Base-by-base conservation (phyloP, 495 filamentous ascomycete species). In the Trichoderma gamsii region DNA sequence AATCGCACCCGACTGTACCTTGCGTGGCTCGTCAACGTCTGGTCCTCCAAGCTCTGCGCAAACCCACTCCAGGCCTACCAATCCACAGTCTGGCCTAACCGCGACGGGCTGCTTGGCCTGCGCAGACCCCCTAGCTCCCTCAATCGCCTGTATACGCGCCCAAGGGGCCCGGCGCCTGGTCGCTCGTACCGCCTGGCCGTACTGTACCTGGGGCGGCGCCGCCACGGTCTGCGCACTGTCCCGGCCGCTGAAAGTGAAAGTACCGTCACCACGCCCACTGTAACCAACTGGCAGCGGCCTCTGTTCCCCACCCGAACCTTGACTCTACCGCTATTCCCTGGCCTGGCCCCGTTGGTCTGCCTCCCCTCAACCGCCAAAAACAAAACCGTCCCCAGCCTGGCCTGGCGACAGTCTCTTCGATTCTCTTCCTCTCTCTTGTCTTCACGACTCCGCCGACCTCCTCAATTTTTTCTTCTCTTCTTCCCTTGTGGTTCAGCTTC, bases 401-500 rank as follows among this genome's bases (percentile, higher is more conserved):
- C 65, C 63, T 44, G 65, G 41, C 65, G 65, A 43, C 44, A 13
- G n/a, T 41, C n/a, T 59, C 44, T 44, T 41, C 27, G 21, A 52
- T 64, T 63, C 66, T 61, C 66, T 68, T 63, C 41, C 52, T 68
- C 63, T 21, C 21, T 25, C 38, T 68, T 23, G 49, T 63, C 66
- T 23, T 68, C 67, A 64, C 59, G 59, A 64, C 72, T 73, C 71
- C 71, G 74, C 75, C 72, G 71, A 70, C 71, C 74, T 74, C 72
- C 73, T 75, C 72, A 74, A 71, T 76, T 71, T 72, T 72, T 76
- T 80, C 75, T 72, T 74, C 76, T 71, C 71, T 76, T 74, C 76
- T 74, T 72, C 72, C 74, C 71, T 73, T 74, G 74, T 74, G 73
- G 64, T 61, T 61, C 56, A 61, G 56, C 56, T 61, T 61, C 56